A percentile compares a stretch with the other conserved stretches of the same genome.
Conservation (phyloP, 2,329 filamentous ascomycete species). For the Fusarium globosum region DNA sequence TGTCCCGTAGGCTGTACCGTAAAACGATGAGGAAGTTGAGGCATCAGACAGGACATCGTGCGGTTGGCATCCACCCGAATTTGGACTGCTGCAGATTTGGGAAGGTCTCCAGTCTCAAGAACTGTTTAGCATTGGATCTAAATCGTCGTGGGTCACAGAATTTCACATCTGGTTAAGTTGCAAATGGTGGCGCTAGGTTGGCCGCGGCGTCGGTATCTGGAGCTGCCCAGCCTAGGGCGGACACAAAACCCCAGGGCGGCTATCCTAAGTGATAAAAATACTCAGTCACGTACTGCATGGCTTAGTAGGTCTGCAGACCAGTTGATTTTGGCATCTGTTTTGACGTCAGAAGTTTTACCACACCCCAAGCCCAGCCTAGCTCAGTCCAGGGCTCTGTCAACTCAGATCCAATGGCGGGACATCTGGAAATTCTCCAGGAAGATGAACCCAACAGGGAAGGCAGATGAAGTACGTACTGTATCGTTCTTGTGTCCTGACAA, state of each 20-base stretch:
- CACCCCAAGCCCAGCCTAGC: neutral
- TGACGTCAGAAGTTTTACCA: neutral
- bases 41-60: neutral
- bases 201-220: slow-evolving; percentile 43
- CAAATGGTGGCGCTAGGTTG: slow-evolving; percentile 31
- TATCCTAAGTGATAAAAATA: neutral
- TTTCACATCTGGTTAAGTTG: slow-evolving; percentile 14
- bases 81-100: slow-evolving; percentile 39
- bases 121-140: slow-evolving; percentile 38
- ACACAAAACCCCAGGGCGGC: neutral
- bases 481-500: neutral
- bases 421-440: slow-evolving; percentile 11
- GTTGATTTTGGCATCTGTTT: neutral
- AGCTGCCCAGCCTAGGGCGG: neutral
- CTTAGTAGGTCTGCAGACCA: fast-evolving
- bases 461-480: slow-evolving; percentile 8
- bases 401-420: slow-evolving; percentile 25
- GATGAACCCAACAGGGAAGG: slow-evolving; percentile 26
- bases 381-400: slow-evolving; percentile 1
- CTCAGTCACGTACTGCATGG: fast-evolving
- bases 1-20: neutral
- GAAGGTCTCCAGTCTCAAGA: slow-evolving; percentile 23
- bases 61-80: slow-evolving; percentile 27
- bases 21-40: neutral
- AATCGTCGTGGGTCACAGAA: slow-evolving; percentile 13